Percentiles rank a stretch among this genome's conserved stretches.
These are phyloP conservation scores for Coemansia sp. DNA, from an alignment of 192 early-diverging fungal species.

Conservation along the genomic window DNA sequence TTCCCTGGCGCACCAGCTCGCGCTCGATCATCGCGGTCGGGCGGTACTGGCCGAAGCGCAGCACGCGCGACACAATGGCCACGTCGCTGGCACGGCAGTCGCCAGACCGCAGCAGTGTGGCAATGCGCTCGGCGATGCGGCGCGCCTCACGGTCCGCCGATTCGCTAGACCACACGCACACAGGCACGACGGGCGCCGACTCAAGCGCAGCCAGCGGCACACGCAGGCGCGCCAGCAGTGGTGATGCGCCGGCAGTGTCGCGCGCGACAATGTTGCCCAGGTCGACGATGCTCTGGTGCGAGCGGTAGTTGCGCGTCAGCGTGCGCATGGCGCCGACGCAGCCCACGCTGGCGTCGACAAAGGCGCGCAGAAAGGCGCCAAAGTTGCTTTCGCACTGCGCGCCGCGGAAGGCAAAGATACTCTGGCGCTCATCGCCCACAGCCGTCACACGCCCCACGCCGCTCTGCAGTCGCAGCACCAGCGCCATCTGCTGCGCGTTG, in stretches of 20 bases:
- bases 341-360: conserved; percentile 39
- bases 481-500: conserved; percentile 42
- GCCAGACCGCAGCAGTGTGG: conserved; percentile 43
- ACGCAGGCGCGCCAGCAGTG: conserved; percentile 28
- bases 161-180: conserved; percentile 51
- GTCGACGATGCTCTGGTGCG: conserved; percentile 48
- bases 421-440: conserved; percentile 48
- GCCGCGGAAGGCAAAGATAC: conserved; percentile 49
- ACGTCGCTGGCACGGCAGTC: conserved; percentile 70
- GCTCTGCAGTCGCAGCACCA: conserved; percentile 35
- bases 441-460: conserved; percentile 37
- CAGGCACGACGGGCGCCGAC: conserved; percentile 30
- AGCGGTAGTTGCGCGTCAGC: conserved; percentile 48
- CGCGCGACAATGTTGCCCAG: conserved; percentile 44
- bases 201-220: conserved; percentile 23
- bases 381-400: conserved; percentile 47
- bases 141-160: conserved; percentile 61
- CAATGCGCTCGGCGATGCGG: conserved; percentile 19
- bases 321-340: conserved; percentile 19
- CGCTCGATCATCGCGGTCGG: conserved; percentile 55
- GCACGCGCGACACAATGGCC: conserved; percentile 59
- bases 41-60: conserved; percentile 54
- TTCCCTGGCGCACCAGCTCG: conserved; percentile 47
- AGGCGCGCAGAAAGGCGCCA: conserved; percentile 23
- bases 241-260: conserved; percentile 23